A percentile compares a stretch with the other conserved stretches of the same genome.
These are phyloP conservation scores for Phytopythium ostracodes DNA, from an alignment of 352 stramenopile species.

Conservation along the genomic window DNA sequence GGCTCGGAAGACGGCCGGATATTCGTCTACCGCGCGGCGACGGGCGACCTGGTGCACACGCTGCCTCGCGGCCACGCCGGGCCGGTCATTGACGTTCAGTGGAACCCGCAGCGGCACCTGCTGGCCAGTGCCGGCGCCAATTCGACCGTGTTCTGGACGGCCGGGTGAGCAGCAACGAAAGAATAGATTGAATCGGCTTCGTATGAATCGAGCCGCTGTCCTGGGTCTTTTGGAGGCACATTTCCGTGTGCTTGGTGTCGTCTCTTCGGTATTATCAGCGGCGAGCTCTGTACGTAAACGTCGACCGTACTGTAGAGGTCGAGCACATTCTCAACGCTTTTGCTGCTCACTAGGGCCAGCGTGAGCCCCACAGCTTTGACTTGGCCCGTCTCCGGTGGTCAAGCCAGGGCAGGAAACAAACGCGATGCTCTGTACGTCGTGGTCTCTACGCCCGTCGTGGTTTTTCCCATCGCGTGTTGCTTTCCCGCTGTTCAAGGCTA, in stretches of 20 bases:
- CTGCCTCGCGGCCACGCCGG: constrained; percentile 61
- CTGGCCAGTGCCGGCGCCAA: constrained; percentile 66
- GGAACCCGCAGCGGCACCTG: constrained; percentile 85
- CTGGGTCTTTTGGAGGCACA: background rate
- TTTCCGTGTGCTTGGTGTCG: too few species aligned
- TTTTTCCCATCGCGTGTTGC: background rate
- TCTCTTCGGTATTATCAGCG: too few species aligned
- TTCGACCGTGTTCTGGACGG: constrained; percentile 75
- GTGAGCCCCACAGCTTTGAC: too few species aligned
- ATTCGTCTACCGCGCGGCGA: constrained; percentile 60
- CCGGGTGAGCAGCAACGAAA: constrained; percentile 7
- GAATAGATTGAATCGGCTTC: background rate
- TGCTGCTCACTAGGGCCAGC: too few species aligned
- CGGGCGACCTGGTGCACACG: constrained; percentile 53
- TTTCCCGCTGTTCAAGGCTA: constrained; percentile 1
- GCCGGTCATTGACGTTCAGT: constrained; percentile 61
- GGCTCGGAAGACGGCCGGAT: constrained; percentile 73
- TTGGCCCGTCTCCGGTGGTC: too few species aligned
- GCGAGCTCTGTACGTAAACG: too few species aligned
- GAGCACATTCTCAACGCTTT: too few species aligned
- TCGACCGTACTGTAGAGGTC: too few species aligned
- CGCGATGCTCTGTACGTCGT: too few species aligned
- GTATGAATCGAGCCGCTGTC: too few species aligned
- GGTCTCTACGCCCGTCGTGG: background rate
- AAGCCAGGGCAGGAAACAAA: too few species aligned